phyloP scores from a whole-genome alignment of 140 eudicot species.

The Cichorium intybus region DNA sequence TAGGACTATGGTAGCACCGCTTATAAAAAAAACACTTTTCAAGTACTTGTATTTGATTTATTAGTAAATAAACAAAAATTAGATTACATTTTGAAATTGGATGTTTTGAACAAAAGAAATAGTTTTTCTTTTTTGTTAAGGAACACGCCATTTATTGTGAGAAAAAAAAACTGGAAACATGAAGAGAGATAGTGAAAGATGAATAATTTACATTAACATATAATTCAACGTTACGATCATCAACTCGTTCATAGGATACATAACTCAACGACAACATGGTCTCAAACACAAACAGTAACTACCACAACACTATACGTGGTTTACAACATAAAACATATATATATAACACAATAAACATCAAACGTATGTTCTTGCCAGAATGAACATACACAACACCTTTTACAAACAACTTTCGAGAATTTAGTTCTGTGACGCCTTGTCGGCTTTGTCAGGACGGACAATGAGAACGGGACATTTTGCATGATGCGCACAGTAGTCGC shows the following conservation, averaged over 20 bases:
- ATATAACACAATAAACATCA: slow-evolving; percentile 20
- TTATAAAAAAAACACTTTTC: no score
- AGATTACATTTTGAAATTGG: no score
- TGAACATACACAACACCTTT: background rate
- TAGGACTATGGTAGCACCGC: no score
- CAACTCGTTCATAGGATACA: slow-evolving; percentile 6
- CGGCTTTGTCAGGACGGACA: slow-evolving; percentile 31
- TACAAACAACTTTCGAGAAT: background rate
- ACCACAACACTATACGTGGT: slow-evolving; percentile 30
- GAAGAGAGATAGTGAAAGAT: background rate
- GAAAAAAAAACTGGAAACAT: background rate
- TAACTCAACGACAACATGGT: slow-evolving; percentile 7
- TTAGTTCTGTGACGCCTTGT: slow-evolving; percentile 18
- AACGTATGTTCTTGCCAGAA: background rate
- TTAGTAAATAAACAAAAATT: no score
- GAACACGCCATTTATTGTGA: no score
- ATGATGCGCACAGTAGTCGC: slow-evolving; percentile 57
- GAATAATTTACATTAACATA: background rate
- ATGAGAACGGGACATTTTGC: slow-evolving; percentile 44
- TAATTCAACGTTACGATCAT: slow-evolving; percentile 10
- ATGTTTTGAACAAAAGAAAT: no score
- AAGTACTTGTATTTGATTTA: no score
- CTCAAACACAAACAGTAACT: slow-evolving; percentile 17
- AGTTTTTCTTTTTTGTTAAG: no score
- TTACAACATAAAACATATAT: slow-evolving; percentile 1